Evolutionary conservation across 495 filamentous ascomycete genomes (phyloP).

Genomic region (Xylaria nigripes): DNA sequence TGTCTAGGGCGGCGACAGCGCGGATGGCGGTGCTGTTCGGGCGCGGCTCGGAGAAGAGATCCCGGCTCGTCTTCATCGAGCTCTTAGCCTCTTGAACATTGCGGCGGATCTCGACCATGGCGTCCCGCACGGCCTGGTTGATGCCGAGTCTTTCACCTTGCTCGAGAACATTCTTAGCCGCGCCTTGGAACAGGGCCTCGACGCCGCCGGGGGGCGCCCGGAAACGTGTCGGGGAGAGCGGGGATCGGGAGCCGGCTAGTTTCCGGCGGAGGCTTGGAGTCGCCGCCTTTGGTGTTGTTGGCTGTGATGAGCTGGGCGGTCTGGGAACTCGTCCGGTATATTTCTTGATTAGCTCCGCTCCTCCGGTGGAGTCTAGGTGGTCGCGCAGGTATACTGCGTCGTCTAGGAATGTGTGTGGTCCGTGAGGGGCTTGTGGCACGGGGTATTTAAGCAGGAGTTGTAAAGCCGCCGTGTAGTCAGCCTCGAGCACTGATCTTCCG

Average conservation of each 20-base stretch:
- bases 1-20: slow-evolving; percentile 48
- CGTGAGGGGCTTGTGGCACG: slow-evolving; percentile 50
- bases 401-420: slow-evolving; percentile 68
- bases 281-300: slow-evolving; percentile 20
- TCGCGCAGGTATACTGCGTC: slow-evolving; percentile 81
- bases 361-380: slow-evolving; percentile 65
- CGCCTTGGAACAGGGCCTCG: slow-evolving; percentile 75
- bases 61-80: slow-evolving; percentile 22
- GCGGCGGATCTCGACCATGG: slow-evolving; percentile 66
- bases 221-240: slow-evolving; percentile 52
- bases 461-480: slow-evolving; percentile 78
- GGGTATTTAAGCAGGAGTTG: slow-evolving; percentile 78
- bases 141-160: slow-evolving; percentile 81
- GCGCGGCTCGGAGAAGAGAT: slow-evolving; percentile 23
- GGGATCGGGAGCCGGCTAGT: slow-evolving; percentile 34
- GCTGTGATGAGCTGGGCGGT: slow-evolving; percentile 27
- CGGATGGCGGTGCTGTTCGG: slow-evolving; percentile 11
- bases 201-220: slow-evolving; percentile 55
- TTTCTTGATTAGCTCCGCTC: slow-evolving; percentile 66
- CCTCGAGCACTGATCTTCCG: slow-evolving; percentile 55
- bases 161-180: slow-evolving; percentile 74
- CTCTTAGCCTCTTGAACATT: slow-evolving; percentile 40
- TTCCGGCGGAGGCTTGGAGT: slow-evolving; percentile 16
- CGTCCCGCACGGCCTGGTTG: slow-evolving; percentile 82
- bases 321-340: slow-evolving; percentile 65